A percentile compares a stretch with the other conserved stretches of the same genome.
Evolutionary conservation across 1,284 basidiomycete species (phyloP).

Genomic region (Rhizoctonia solani): DNA sequence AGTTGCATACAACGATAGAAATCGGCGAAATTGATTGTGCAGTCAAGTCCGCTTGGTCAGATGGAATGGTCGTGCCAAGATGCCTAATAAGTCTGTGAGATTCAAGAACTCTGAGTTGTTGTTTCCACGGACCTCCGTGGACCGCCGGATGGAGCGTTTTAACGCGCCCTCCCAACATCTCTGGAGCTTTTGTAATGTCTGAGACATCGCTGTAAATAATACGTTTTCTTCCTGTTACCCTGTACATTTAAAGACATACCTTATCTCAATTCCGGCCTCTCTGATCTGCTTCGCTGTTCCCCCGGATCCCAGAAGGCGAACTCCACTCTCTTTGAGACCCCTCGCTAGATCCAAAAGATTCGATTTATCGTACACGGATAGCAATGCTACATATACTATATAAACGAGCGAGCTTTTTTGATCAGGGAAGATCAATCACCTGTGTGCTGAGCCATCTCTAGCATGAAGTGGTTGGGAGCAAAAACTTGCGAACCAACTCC

Average conservation of each 20-base stretch:
- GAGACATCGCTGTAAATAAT: slow-evolving; percentile 83
- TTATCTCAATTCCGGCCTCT: slow-evolving; percentile 88
- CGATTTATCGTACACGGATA: slow-evolving; percentile 98
- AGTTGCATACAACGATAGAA: slow-evolving; percentile 96
- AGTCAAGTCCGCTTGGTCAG: slow-evolving; percentile 81
- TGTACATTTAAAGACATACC: too few relatives aligned
- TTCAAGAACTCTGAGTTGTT: not conserved
- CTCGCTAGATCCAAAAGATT: slow-evolving; percentile 88
- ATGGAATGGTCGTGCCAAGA: slow-evolving; percentile 87
- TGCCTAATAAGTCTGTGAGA: slow-evolving; percentile 57
- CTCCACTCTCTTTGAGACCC: slow-evolving; percentile 78
- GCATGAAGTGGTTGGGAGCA: not conserved
- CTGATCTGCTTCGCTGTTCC: slow-evolving; percentile 98
- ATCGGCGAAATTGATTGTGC: slow-evolving; percentile 86
- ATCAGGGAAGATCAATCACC: not conserved
- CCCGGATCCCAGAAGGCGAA: slow-evolving; percentile 91
- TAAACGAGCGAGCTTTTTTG: not conserved
- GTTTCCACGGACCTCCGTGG: slow-evolving; percentile 76
- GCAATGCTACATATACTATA: slow-evolving; percentile 70
- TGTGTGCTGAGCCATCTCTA: slow-evolving; percentile 21
- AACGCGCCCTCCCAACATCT: slow-evolving; percentile 98
- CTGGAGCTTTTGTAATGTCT: slow-evolving; percentile 97
- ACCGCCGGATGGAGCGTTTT: slow-evolving; percentile 99
- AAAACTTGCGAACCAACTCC: slow-evolving; percentile 9
- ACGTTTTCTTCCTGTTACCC: too few relatives aligned